Base-by-base conservation (phyloP, 805 yeast species). In the Monosporozyma aquatica region DNA sequence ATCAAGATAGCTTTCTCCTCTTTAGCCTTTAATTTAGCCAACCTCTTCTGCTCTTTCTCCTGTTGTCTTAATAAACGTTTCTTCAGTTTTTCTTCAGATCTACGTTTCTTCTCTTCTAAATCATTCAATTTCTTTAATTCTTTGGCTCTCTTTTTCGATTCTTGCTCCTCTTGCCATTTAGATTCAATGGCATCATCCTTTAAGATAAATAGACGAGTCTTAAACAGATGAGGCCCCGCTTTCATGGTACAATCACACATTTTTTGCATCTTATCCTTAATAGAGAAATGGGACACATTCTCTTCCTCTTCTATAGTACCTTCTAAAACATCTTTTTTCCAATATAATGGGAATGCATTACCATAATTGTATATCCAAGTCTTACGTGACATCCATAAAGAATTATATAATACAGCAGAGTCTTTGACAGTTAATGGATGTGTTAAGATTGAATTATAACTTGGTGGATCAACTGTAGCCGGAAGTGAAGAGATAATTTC, bases 161-260 rank as follows among this genome's bases (percentile, higher is more conserved):
- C 67, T 44, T 67, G 69, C 32, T 67, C 68, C 28, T 59, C 66
- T 41, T 67, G 69, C 61, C 71, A 63, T 26, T 67, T 58, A 49
- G 64, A 68, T 47, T 80, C 86, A 20, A 74, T 69, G 30, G 77
- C 74, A 30, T 86, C 95, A 53, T 87, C 95, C 53, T 85, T 84
- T 41, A 87, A 74, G n/a, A 87, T 80, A 62, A 84, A 92, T 25
- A 92, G 61, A 46, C 94, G 67, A 2, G 82, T 72, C 30, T 80
- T 86, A 62, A 86, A 86, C 0, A 67, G 62, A 62, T 90, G 98
- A 0, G 96, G 95, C 0, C 97, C 97, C 18, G 82, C 70, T 9
- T 70, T 67, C 64, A 87, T 62, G 1, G 67, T 64, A 46, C 89
- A 78, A 51, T 89, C 96, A 51, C 90, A 77, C 43, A 92, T 66